Conservation (phyloP, 2,329 filamentous ascomycete species). For the Westerdykella sp. region DNA sequence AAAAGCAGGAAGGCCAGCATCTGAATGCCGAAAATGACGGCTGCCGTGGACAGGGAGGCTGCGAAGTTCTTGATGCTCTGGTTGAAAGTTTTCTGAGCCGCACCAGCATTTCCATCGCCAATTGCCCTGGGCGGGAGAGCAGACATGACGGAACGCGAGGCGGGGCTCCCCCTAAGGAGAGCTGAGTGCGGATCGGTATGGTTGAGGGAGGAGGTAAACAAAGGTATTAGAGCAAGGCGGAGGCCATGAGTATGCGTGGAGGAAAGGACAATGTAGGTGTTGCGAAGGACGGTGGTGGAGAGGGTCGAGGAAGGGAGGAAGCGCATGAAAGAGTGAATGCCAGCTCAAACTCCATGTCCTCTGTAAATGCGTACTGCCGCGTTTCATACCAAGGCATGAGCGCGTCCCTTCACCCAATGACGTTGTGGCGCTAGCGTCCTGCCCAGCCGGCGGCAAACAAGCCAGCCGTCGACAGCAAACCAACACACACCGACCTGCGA, state of each 20-base stretch:
- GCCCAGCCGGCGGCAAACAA: background rate
- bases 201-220: background rate
- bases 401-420: background rate
- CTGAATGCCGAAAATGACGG: conserved; percentile 33
- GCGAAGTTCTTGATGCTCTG: conserved; percentile 36
- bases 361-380: background rate
- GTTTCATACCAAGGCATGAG: background rate
- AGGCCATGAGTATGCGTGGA: background rate
- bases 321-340: background rate
- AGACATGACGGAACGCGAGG: too few species aligned
- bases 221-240: background rate
- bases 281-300: background rate
- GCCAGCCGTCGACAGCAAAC: too few species aligned
- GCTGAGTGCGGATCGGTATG: background rate
- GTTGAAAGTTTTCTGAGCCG: conserved; percentile 14
- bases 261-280: background rate
- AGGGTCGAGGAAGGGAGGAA: background rate
- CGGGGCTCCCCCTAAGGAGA: background rate
- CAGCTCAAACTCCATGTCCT: background rate
- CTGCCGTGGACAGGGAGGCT: conserved; percentile 31
- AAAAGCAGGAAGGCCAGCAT: conserved; percentile 30
- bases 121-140: background rate
- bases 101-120: conserved; percentile 3
- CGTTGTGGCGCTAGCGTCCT: background rate
- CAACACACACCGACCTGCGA: too few species aligned